Evolutionary conservation across 768 basidiomycete species (phyloP).

Genomic region (Dacryopinax spathularia): DNA sequence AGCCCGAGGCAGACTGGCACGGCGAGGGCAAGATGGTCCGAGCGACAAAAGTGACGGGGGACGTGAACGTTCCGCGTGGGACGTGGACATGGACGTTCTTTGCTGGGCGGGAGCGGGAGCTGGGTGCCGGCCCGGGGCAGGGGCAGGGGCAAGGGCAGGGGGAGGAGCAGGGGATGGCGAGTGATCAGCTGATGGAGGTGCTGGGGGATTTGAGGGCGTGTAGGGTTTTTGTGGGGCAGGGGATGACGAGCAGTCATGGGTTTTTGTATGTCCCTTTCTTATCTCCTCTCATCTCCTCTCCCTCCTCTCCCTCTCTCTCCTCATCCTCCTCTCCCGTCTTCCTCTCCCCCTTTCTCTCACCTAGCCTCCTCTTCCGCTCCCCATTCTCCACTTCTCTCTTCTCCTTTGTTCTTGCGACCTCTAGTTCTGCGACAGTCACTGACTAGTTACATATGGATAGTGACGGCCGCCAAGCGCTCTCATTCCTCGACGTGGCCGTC

Average conservation of each 20-base stretch:
- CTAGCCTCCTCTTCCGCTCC: neutral
- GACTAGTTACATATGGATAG: neutral
- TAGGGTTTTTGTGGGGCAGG: neutral
- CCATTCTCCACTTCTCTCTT: too few relatives aligned
- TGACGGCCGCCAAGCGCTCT: neutral
- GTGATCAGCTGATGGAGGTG: neutral
- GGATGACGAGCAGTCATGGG: slow-evolving; percentile 3
- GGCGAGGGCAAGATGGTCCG: neutral
- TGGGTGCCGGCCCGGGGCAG: too few relatives aligned
- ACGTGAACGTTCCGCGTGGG: neutral
- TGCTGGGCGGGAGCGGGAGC: neutral
- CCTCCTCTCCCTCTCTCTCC: too few relatives aligned
- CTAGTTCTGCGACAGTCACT: too few relatives aligned
- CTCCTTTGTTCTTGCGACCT: too few relatives aligned
- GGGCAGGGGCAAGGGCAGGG: too few relatives aligned
- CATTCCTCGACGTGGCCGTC: neutral
- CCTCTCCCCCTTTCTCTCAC: too few relatives aligned
- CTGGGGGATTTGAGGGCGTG: neutral
- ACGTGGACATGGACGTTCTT: neutral
- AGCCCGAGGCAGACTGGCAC: neutral
- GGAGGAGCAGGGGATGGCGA: neutral
- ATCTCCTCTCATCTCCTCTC: too few relatives aligned
- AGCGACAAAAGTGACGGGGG: neutral
- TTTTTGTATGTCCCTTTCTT: neutral
- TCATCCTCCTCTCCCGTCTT: too few relatives aligned